Percentiles rank a stretch among this genome's conserved stretches.
Evolutionary conservation across 345 rosid genomes (phyloP).

Genomic region (Eutrema heterophyllum): DNA sequence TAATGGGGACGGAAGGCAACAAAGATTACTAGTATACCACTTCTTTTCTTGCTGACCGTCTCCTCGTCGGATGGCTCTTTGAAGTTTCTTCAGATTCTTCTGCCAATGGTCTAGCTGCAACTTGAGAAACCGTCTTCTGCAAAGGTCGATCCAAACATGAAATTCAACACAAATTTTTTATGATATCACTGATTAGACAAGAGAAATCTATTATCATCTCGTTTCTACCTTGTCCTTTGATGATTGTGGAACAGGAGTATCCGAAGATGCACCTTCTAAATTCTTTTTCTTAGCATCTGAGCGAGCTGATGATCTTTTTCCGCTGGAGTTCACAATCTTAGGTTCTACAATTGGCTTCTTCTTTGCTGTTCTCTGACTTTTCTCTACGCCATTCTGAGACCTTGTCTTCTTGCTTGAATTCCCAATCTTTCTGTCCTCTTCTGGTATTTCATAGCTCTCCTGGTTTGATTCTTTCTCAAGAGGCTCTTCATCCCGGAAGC

Average conservation of each 20-base stretch:
- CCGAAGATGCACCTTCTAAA: slow-evolving; percentile 15
- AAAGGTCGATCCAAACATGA: slow-evolving; percentile 15
- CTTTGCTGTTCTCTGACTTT: slow-evolving; percentile 16
- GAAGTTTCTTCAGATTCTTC: slow-evolving; percentile 36
- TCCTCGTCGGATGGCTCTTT: slow-evolving; percentile 38
- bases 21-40: slow-evolving; percentile 30
- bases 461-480: slow-evolving; percentile 30
- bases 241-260: slow-evolving; percentile 29
- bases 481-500: slow-evolving; percentile 26
- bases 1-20: neutral
- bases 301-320: slow-evolving; percentile 23
- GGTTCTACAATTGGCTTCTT: slow-evolving; percentile 19
- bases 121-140: slow-evolving; percentile 35
- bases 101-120: slow-evolving; percentile 14
- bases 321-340: slow-evolving; percentile 10
- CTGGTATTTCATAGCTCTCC: slow-evolving; percentile 23
- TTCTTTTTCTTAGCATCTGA: slow-evolving; percentile 15
- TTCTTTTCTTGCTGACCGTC: slow-evolving; percentile 37
- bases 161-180: slow-evolving; percentile 11
- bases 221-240: slow-evolving; percentile 40
- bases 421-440: slow-evolving; percentile 23
- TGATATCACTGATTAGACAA: neutral
- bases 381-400: slow-evolving; percentile 17
- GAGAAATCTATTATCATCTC: slow-evolving; percentile 7
- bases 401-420: slow-evolving; percentile 28